Evolutionary conservation across 805 yeast genomes (phyloP).

Genomic region (Saccharomyces kudriavzevii): DNA sequence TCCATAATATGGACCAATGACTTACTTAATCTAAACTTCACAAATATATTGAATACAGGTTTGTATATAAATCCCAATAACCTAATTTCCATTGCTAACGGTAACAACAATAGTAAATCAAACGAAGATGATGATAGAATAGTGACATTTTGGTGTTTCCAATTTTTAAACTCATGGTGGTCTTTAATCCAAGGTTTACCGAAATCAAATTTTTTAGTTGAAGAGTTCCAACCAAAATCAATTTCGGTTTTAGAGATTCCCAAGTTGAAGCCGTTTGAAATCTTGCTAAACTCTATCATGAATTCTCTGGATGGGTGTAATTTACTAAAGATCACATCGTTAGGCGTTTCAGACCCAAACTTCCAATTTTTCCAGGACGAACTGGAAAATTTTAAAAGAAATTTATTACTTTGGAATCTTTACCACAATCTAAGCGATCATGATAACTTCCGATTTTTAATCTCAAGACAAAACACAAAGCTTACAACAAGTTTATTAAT

Average conservation of each 20-base stretch:
- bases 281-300: constrained; percentile 14
- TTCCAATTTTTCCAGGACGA: constrained; percentile 8
- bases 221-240: constrained; percentile 22
- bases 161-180: constrained; percentile 28
- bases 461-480: not conserved
- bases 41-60: constrained; percentile 18
- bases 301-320: constrained; percentile 21
- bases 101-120: constrained; percentile 2
- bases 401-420: constrained; percentile 17
- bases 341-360: constrained; percentile 5
- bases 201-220: constrained; percentile 19
- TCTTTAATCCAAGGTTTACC: constrained; percentile 23
- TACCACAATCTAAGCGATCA: constrained; percentile 23
- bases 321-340: constrained; percentile 12
- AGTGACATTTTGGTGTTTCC: constrained; percentile 24
- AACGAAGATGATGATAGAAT: constrained; percentile 8
- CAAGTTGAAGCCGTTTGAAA: constrained; percentile 17
- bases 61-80: constrained; percentile 19
- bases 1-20: constrained; percentile 10
- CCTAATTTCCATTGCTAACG: constrained; percentile 6
- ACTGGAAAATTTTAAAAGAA: constrained; percentile 19
- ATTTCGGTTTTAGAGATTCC: constrained; percentile 14
- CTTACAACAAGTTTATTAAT: not conserved
- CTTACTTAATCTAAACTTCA: constrained; percentile 13
- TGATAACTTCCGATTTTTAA: constrained; percentile 8